A percentile compares a stretch with the other conserved stretches of the same genome.
Conservation (phyloP, 129 eudicot species). For the Cynara cardunculus region DNA sequence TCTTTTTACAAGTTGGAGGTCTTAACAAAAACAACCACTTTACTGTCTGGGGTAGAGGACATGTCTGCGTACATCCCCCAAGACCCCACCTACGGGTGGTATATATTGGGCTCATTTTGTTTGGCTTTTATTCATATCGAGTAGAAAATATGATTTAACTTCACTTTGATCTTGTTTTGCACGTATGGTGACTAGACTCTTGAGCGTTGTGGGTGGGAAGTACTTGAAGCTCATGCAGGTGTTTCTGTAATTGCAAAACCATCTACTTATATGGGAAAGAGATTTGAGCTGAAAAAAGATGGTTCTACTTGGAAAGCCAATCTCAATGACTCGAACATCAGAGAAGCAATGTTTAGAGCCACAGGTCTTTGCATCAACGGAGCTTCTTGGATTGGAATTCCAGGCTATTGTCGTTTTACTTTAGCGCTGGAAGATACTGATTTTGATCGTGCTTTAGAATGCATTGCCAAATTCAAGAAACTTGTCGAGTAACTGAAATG, state of each 20-base stretch:
- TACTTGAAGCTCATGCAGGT: conserved; percentile 72
- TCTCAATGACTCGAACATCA: conserved; percentile 68
- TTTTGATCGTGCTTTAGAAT: conserved; percentile 64
- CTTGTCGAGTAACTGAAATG: conserved; percentile 25
- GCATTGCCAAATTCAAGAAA: conserved; percentile 61
- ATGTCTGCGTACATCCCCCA: no score
- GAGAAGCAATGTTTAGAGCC: conserved; percentile 73
- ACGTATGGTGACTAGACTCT: conserved; percentile 46
- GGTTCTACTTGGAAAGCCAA: conserved; percentile 43
- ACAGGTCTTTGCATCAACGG: conserved; percentile 91
- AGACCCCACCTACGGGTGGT: not conserved
- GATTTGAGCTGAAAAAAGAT: conserved; percentile 36
- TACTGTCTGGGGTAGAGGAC: not conserved
- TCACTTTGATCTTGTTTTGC: not conserved
- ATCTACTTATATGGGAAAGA: conserved; percentile 59
- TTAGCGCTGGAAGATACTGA: conserved; percentile 68
- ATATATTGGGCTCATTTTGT: no score
- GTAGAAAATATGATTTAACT: not conserved
- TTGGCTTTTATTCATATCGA: not conserved
- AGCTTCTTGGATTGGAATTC: conserved; percentile 86
- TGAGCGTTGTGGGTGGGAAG: conserved; percentile 91
- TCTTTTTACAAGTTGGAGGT: not conserved
- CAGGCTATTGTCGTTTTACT: conserved; percentile 89
- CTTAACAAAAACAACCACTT: not conserved
- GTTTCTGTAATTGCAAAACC: conserved; percentile 83